These are phyloP conservation scores for Ceratonia siliqua DNA, from an alignment of 306 rosid species.

Conservation along the genomic window DNA sequence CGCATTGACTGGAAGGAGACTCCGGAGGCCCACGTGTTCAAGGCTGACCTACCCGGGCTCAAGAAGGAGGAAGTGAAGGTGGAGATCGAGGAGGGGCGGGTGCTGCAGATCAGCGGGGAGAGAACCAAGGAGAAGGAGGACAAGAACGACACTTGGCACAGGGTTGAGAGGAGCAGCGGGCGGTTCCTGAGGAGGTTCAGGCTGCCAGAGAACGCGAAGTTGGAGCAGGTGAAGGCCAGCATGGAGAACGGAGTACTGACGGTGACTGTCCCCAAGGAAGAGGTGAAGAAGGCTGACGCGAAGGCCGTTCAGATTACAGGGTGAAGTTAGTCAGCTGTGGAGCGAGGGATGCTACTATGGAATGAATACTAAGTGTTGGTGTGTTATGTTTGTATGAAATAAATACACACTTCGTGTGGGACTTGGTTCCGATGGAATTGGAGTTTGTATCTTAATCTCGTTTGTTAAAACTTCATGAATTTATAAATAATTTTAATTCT, in stretches of 20 bases:
- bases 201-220: conserved; percentile 45
- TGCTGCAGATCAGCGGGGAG: conserved; percentile 45
- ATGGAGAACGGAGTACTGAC: conserved; percentile 48
- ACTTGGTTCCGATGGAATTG: not conserved
- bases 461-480: not conserved
- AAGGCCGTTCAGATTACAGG: conserved; percentile 43
- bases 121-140: conserved; percentile 46
- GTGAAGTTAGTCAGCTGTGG: not conserved
- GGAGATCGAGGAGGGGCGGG: conserved; percentile 37
- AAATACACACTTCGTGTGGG: not conserved
- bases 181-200: conserved; percentile 44
- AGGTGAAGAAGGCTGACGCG: conserved; percentile 32
- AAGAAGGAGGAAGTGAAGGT: conserved; percentile 51
- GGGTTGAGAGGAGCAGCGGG: conserved; percentile 42
- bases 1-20: conserved; percentile 52
- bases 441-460: not conserved
- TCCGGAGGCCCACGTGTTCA: conserved; percentile 44
- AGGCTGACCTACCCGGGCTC: conserved; percentile 41
- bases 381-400: not conserved
- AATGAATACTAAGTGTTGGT: too few relatives aligned
- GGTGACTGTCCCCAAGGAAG: conserved; percentile 41
- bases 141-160: conserved; percentile 43
- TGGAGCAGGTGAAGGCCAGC: conserved; percentile 34
- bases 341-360: too few relatives aligned
- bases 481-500: too few relatives aligned